Conservation (phyloP, 805 yeast genomes). For the Suhomyces canberraensis region DNA sequence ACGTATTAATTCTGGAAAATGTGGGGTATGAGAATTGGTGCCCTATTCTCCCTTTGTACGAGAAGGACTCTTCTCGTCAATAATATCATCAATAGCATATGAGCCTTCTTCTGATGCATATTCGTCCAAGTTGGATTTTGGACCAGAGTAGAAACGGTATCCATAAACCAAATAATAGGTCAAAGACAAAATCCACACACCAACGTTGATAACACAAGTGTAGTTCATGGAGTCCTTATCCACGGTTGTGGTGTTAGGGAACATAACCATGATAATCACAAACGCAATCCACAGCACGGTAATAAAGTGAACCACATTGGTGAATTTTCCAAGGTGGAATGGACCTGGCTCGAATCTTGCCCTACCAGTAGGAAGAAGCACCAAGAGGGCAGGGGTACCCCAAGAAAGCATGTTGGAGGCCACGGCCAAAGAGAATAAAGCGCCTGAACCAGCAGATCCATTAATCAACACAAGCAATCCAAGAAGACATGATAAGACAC, state of each 20-base stretch:
- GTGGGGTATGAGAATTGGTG: no score
- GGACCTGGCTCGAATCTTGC: conserved; percentile 61
- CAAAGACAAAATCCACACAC: conserved; percentile 54
- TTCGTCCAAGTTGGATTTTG: conserved; percentile 22
- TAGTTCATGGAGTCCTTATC: conserved; percentile 60
- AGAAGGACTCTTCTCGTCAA: conserved; percentile 1
- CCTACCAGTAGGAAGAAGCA: conserved; percentile 46
- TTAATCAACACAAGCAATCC: conserved; percentile 62
- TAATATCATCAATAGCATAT: conserved; percentile 3
- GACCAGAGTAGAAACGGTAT: conserved; percentile 56
- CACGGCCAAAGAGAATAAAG: conserved; percentile 63
- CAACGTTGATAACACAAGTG: conserved; percentile 60
- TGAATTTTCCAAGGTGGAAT: conserved; percentile 54
- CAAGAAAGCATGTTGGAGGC: conserved; percentile 64
- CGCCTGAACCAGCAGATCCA: conserved; percentile 51
- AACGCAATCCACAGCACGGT: conserved; percentile 47
- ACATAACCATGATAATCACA: conserved; percentile 55
- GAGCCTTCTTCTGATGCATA: neutral
- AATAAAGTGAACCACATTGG: conserved; percentile 45
- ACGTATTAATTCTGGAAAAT: no score
- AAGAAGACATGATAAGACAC: conserved; percentile 45
- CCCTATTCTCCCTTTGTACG: no score
- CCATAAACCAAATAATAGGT: conserved; percentile 53
- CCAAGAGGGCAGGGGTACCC: conserved; percentile 56
- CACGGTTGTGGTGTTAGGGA: conserved; percentile 50